A percentile compares a stretch with the other conserved stretches of the same genome.
These are phyloP conservation scores for Gaultheria prostrata DNA, from an alignment of 148 eudicot species.

Conservation along the genomic window DNA sequence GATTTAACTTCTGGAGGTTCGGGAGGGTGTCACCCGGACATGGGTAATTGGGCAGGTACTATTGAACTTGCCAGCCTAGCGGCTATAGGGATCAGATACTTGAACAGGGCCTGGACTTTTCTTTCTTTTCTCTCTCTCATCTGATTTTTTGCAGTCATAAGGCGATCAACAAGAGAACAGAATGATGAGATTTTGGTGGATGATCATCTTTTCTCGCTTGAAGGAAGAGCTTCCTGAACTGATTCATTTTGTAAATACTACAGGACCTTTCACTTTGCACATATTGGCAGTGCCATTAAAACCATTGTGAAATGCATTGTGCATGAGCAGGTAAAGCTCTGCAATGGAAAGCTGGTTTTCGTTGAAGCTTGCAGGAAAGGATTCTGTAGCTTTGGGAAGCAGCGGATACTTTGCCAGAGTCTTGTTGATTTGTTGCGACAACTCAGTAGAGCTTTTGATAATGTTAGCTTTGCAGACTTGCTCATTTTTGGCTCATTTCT, in stretches of 20 bases:
- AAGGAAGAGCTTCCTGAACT: constrained; percentile 44
- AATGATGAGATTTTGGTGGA: constrained; percentile 54
- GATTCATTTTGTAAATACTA: not conserved
- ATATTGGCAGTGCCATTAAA: not conserved
- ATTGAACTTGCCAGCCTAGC: too few species aligned
- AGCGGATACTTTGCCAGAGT: constrained; percentile 77
- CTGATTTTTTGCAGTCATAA: constrained; percentile 52
- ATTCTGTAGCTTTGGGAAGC: constrained; percentile 77
- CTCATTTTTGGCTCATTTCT: constrained; percentile 4
- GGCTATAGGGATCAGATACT: too few species aligned
- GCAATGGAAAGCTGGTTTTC: constrained; percentile 80
- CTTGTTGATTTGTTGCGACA: constrained; percentile 92
- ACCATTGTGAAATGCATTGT: constrained; percentile 13
- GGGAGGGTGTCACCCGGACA: too few species aligned
- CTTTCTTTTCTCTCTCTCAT: too few species aligned
- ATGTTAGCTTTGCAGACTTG: constrained; percentile 45
- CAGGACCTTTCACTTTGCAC: not conserved
- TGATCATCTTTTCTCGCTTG: constrained; percentile 77
- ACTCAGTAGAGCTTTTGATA: constrained; percentile 91
- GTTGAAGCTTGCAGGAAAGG: constrained; percentile 91
- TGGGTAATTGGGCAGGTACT: too few species aligned
- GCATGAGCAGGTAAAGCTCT: constrained; percentile 72
- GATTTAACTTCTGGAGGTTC: too few species aligned
- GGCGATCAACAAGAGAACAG: constrained; percentile 44
- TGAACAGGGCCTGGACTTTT: too few species aligned